Base-by-base conservation (phyloP, 2,329 filamentous ascomycete species). In the Fusarium sp. region DNA sequence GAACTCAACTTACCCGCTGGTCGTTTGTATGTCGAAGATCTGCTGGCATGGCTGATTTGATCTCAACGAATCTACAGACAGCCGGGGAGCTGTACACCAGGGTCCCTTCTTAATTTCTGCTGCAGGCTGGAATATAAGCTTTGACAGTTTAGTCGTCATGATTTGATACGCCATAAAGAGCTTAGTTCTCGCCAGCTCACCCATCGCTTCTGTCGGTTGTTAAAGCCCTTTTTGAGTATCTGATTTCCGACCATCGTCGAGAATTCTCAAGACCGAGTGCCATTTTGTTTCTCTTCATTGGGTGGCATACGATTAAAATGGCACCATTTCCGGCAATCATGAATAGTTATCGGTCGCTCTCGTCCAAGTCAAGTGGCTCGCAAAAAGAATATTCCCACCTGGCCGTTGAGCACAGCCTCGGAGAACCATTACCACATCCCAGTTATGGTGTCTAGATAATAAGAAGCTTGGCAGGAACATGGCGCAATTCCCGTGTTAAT, bases 61-160 rank as follows among this genome's bases (percentile, higher is more conserved):
- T 43, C n/a, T 42, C 23, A 25, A 53, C 44, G 19, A 9, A 35
- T 35, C 42, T 29, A 29, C 11, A 27, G 25, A 35, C 35, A 38
- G 44, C 58, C 55, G 49, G 53, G 45, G 44, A 53, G 44, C 56
- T 50, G 50, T 48, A 25, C 51, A 54, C 65, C 46, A 53, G 56
- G 61, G 48, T 29, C 47, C 47, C 47, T 31, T 39, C 51, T 13
- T 29, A 33, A 6, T 43, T 49, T 21, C 54, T 64, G 58, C 61
- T 56, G 44, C 49, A 47, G 53, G 38, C 53, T 17, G 23, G 38
- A 42, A 49, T 57, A 60, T 57, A 51, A 48, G 32, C 49, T 52
- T 66, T 52, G 31, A 54, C 31, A 51, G 45, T 45, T 57, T 37
- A 21, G 6, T 36, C 53, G 51, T 44, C 49, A 54, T 57, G 51